These are phyloP conservation scores for Leccinum aurantiacum DNA, from an alignment of 768 basidiomycete species.

Conservation along the genomic window DNA sequence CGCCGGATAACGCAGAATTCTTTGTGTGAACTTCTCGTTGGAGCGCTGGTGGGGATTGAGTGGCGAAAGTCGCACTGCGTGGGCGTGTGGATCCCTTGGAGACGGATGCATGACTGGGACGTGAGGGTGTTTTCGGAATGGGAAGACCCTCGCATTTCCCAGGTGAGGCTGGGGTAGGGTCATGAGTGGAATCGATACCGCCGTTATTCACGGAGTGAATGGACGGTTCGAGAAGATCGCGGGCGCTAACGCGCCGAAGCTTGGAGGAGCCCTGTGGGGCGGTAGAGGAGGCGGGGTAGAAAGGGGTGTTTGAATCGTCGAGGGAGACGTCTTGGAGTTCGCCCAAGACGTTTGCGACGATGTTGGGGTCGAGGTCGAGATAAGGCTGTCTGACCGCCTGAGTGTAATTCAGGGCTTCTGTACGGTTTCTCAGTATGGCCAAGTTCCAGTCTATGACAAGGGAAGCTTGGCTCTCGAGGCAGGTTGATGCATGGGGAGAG, in stretches of 20 bases:
- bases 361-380: constrained; percentile 23
- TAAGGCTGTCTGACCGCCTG: constrained; percentile 28
- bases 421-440: constrained; percentile 37
- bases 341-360: constrained; percentile 20
- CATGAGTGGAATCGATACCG: constrained; percentile 6
- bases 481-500: constrained; percentile 38
- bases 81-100: constrained; percentile 16
- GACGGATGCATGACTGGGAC: constrained; percentile 20
- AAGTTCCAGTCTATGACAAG: constrained; percentile 50
- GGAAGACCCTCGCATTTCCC: constrained; percentile 8
- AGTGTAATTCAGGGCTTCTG: constrained; percentile 17
- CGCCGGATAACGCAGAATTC: constrained; percentile 1
- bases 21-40: constrained; percentile 7
- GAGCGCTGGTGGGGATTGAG: constrained; percentile 5
- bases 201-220: constrained; percentile 8
- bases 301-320: constrained; percentile 16
- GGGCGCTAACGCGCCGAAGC: constrained; percentile 19
- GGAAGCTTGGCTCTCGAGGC: constrained; percentile 56
- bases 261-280: constrained; percentile 3
- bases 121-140: constrained; percentile 21
- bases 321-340: constrained; percentile 20
- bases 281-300: constrained; percentile 2
- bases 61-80: constrained; percentile 16
- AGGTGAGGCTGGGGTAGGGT: constrained; percentile 5
- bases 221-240: constrained; percentile 27